Base-by-base conservation (phyloP, 208 protist genomes). In the Phytomonas sp. region DNA sequence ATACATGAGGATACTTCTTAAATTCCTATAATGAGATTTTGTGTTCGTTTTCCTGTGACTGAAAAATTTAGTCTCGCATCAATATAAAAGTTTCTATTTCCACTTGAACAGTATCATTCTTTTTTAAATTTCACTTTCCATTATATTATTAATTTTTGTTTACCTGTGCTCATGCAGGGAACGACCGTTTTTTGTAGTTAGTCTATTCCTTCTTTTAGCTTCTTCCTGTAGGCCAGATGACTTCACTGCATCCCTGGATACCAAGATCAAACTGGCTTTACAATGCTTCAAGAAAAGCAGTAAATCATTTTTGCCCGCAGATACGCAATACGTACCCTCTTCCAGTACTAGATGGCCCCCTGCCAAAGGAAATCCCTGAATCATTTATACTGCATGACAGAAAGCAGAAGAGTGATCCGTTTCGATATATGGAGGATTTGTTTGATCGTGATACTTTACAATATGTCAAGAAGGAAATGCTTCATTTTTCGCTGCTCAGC, bases 371-470 rank as follows among this genome's bases (percentile, higher is more conserved):
- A 70, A 71, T 75, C 26, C 72, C 80, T 6, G 74, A 85, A 30
- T 68, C 74, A 1, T n/a, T 85, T 17, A 61, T 85, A 28, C 73
- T 94, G 33, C 83, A 94, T 56, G 87, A 80, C 0, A 75, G 84
- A 56, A 28, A 29, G 26, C 81, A 87, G 53, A 82, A 83, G 36
- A 37, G 20, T 3, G 91, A 96, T 70, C 82, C 88, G 29, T 96
- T 96, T 72, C 74, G 74, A 67, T 96, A 94, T 77, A 94, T 94
- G 88, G 89, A 96, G 56, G 85, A 94, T 66, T 75, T 96, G 26
- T 94, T 93, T 71, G 79, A 94, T 63, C 72, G 84, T n/a, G 72
- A 84, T 46, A 96, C 91, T 5, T 81, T 89, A 51, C 70, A 78
- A 33, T 92, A 83, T 67, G 75, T 86, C 20, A 86, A 88, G 36